Base-by-base conservation (phyloP, 208 protist species). In the Wallacemonas sp. region DNA sequence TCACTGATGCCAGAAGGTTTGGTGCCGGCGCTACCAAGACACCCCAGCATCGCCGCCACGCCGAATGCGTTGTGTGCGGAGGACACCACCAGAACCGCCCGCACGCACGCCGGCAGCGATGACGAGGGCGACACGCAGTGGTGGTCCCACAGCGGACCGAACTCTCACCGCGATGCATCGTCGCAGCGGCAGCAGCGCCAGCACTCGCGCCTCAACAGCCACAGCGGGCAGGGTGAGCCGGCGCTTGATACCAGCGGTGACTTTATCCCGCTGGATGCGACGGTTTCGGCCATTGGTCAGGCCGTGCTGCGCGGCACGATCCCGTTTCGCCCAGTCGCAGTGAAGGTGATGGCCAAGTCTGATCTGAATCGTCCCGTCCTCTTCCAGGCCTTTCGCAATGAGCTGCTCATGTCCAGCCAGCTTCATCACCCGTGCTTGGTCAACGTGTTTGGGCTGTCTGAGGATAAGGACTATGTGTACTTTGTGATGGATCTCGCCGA, bases 401-500 rank as follows among this genome's bases (percentile, higher is more conserved):
- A 96, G 70, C 54, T 94, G 47, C 68, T 75, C 36, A 72, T 96
- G 59, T 75, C 77, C 21, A 68, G 62, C 31, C 74, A 75, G 26
- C 84, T 96, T 11, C 39, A 68, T 38, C 90, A 96, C 71, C 71
- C 82, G 22, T 88, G 69, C 49, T 54, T 96, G 24, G 70, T 94
- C 28, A 80, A 86, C 72, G 56, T 86, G 24, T 80, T 83, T 47
- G 90, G 87, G 42, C 75, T 90, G 2, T 66, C 75, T 15, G 82
- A 94, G 66, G 79, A 86, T 27, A 71, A 55, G 0, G 53, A 73
- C 5, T 61, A 86, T 31, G 58, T 93, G 26, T 77, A 77, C 28
- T 63, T 96, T 14, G 84, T 96, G 30, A 92, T 96, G 82, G 90
- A 96, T 49, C 39, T 90, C 26, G 85, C 85, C 15, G 86, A 92